Evolutionary conservation across 2,329 filamentous ascomycete genomes (phyloP), one percentile per base, ranked within the genome.

Genomic region (Aureobasidium sp.): DNA sequence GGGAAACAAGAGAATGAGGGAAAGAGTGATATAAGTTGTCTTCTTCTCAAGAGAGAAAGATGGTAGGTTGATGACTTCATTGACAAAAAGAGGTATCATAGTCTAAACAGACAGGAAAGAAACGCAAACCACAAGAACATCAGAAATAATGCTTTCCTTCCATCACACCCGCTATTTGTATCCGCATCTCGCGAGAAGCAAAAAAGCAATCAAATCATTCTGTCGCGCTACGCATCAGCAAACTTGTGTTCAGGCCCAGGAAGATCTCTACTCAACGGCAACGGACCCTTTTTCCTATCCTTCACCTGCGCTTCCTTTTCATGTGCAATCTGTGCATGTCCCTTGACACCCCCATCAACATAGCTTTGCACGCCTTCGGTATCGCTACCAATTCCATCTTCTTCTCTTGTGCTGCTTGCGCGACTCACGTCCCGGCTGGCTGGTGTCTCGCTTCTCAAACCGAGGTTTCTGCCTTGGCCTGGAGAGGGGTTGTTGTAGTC

Each of bases 391-490:
- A 45, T 34, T 15, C 34, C 62, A 17, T 59, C 62, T 36, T 60
- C 55, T 14, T 57, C 56, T 39, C 62, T 59, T n/a, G 34, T 41
- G 47, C 62, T 63, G 68, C 86, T 91, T 1, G 89, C 88, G 65
- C 85, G 83, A 70, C 89, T 92, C 17, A 91, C 79, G 60, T 84
- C 80, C 1, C 80, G 83, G 66, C 87, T 91, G 0, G 80, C 81
- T 0, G 87, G 83, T 7, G 82, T 87, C 63, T 85, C 82, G 5
- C 80, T 82, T 31, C 88, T 77, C 55, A 94, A 70, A 0, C 91
- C 91, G 1, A 95, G 76, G 70, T 86, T 89, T 64, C 83, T 79
- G 7, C 75, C 76, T 0, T 80, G 78, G 45, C 68, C 70, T 22
- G 71, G 49, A 9, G 25, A 45, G 44, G 48, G 56, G n/a, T 64